Percentiles rank a stretch among this genome's conserved stretches.
Evolutionary conservation across 1,284 basidiomycete species (phyloP).

Genomic region (Austroboletus olivaceoglutinosus): DNA sequence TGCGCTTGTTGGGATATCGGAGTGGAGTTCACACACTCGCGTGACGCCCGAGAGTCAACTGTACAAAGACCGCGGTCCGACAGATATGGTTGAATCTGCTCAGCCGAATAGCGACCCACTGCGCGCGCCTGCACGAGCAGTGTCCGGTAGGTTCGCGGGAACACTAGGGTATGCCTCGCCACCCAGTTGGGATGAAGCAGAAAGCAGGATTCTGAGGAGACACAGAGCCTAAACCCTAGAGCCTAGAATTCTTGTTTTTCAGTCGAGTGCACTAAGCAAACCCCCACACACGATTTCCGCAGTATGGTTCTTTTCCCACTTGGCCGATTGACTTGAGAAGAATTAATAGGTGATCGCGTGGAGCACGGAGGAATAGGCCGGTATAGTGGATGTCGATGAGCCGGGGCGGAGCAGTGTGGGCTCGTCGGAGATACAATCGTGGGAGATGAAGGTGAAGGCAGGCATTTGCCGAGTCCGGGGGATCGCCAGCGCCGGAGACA

Average conservation of each 20-base stretch:
- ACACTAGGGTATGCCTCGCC: background rate
- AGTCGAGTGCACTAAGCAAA: background rate
- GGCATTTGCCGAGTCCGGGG: conserved; percentile 34
- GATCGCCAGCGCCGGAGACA: conserved; percentile 32
- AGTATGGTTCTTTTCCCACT: background rate
- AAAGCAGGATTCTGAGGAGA: background rate
- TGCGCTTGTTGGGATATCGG: background rate
- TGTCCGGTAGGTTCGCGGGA: background rate
- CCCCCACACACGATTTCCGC: no score
- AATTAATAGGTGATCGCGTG: background rate
- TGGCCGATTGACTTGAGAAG: background rate
- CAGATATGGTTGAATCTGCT: background rate
- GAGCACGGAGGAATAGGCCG: conserved; percentile 8
- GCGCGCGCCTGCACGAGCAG: background rate
- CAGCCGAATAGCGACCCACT: background rate
- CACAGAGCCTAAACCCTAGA: background rate
- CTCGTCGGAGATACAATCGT: conserved; percentile 6
- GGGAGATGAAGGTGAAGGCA: background rate
- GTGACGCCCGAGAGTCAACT: background rate
- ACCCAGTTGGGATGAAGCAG: background rate
- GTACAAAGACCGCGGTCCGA: background rate
- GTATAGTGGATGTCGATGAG: conserved; percentile 11
- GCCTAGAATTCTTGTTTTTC: no score
- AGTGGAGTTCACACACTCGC: background rate
- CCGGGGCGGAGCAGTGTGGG: conserved; percentile 15